Evolutionary conservation across 176 grass and related monocot genomes (phyloP).

Genomic region (Rhipidocladum racemiflorum): DNA sequence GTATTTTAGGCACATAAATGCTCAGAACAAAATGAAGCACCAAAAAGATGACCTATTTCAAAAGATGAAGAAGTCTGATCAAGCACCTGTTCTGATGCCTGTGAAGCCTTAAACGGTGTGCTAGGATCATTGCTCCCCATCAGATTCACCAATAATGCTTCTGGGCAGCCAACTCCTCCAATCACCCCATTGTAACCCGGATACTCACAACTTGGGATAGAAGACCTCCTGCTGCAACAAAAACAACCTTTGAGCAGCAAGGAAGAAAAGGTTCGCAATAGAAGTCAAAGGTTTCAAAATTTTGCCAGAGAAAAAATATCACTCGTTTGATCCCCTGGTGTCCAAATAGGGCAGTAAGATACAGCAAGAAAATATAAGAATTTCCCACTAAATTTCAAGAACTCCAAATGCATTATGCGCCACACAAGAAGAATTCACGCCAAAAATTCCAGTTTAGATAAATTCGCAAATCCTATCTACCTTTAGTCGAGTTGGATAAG

Average conservation of each 20-base stretch:
- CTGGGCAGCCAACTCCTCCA: not conserved
- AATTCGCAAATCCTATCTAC: not conserved
- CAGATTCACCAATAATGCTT: not conserved
- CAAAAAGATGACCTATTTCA: not conserved
- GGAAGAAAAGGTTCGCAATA: not conserved
- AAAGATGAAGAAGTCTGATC: not conserved
- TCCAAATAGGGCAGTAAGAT: not conserved
- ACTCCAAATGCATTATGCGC: not conserved
- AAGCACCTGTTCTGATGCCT: conserved; percentile 50
- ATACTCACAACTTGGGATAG: not conserved
- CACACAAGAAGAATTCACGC: not conserved
- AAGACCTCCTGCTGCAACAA: not conserved
- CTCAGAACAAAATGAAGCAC: not conserved
- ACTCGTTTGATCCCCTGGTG: not conserved
- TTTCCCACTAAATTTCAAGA: not conserved
- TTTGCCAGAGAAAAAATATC: not conserved
- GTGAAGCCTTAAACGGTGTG: conserved; percentile 51
- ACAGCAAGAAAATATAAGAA: not conserved
- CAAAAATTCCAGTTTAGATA: not conserved
- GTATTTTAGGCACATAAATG: not conserved
- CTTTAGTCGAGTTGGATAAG: not conserved
- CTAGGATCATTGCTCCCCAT: conserved; percentile 60
- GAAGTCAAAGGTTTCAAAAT: not conserved
- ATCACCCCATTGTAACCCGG: conserved; percentile 2
- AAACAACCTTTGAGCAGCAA: not conserved